phyloP scores from a whole-genome alignment of 768 basidiomycete species.

The Exidia glandulosa region DNA sequence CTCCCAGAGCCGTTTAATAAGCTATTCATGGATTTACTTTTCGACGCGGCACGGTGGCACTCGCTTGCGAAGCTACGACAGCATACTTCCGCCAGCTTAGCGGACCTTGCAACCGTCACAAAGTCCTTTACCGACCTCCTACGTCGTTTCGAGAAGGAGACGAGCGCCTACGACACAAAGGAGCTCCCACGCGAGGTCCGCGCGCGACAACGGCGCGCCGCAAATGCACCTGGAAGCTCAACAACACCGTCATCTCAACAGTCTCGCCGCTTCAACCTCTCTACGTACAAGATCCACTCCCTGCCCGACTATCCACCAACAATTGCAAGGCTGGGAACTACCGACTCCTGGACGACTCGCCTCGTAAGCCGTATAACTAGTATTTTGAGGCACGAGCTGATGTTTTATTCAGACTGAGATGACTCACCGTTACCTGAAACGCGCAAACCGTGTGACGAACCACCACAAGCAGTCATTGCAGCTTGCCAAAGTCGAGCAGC shows the following conservation, averaged over 20 bases:
- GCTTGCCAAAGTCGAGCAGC: background rate
- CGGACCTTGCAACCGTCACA: background rate
- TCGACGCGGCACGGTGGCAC: too few species aligned
- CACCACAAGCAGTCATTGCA: background rate
- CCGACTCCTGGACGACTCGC: conserved; percentile 16
- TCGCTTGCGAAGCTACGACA: too few species aligned
- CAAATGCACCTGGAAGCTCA: background rate
- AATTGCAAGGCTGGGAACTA: conserved; percentile 23
- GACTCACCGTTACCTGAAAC: background rate
- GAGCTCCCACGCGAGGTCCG: background rate
- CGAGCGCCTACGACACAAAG: background rate
- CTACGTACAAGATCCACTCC: conserved; percentile 24
- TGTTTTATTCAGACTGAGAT: background rate
- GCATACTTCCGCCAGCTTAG: background rate
- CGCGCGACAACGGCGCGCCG: background rate
- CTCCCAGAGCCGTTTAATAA: too few species aligned
- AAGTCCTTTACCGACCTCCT: background rate
- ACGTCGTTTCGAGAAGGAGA: background rate
- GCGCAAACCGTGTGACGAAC: background rate
- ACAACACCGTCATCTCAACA: background rate
- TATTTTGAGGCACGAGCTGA: background rate
- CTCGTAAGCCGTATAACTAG: background rate
- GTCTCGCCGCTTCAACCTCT: conserved; percentile 17
- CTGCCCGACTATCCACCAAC: conserved; percentile 22
- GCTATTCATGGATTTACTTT: too few species aligned